These are phyloP conservation scores for Dryadomyces sulphureus DNA, from an alignment of 2,329 filamentous ascomycete species.

Conservation along the genomic window DNA sequence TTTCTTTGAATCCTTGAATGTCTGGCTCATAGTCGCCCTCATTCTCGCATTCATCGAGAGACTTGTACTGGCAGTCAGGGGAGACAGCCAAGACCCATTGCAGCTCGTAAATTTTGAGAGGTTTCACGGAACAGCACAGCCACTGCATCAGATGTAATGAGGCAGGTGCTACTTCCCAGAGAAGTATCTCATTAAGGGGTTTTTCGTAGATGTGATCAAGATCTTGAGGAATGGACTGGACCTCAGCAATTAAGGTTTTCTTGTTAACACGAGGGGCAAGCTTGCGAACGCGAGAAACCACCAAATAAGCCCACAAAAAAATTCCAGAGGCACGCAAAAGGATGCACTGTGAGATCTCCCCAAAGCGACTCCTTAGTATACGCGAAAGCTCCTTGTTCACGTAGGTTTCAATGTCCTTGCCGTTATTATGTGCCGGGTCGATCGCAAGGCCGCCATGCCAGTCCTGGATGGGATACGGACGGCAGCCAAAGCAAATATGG, in stretches of 20 bases:
- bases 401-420: neutral
- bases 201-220: neutral
- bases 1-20: too few species aligned
- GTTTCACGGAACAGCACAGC: constrained; percentile 17
- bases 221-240: neutral
- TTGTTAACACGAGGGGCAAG: neutral
- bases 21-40: neutral
- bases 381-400: neutral
- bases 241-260: too few species aligned
- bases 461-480: constrained; percentile 17
- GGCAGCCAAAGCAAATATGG: constrained; percentile 18
- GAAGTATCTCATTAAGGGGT: neutral
- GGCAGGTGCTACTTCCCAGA: constrained; percentile 6
- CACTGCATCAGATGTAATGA: constrained; percentile 18
- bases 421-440: neutral
- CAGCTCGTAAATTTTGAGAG: constrained; percentile 15
- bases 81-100: constrained; percentile 17
- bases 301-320: neutral
- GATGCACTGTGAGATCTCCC: neutral
- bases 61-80: constrained; percentile 10
- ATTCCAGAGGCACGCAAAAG: neutral
- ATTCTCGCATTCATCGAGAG: constrained; percentile 10
- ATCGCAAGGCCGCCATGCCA: neutral
- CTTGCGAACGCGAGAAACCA: neutral
- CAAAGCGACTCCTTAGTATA: neutral